Base-by-base conservation (phyloP, 257 asterid species). In the Anisodus tanguticus region DNA sequence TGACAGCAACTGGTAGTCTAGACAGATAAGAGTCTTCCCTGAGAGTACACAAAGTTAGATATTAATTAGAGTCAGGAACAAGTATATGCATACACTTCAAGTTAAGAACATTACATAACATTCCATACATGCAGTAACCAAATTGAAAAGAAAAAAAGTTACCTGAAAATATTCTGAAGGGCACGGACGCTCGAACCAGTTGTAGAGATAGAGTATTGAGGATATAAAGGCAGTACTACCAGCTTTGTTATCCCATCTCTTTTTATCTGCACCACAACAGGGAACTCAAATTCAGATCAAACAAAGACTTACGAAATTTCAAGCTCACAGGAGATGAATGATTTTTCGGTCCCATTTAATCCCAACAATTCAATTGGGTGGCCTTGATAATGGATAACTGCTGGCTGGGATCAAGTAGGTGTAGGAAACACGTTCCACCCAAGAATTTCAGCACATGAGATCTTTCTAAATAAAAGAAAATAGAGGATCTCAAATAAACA, bases 141-240 rank as follows among this genome's bases (percentile, higher is more conserved):
- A 77, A 43, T 57, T 45, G 43, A 69, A 19, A 57, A 76, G 4
- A 45, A 71, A 51, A 43, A 41, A 12, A 67, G 72, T 68, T 86
- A 94, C 98, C 91, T 90, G 85, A 92, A 96, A 91, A 94, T 93
- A 74, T 89, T 92, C 53, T 83, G 94, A 71, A 96, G 95, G 82
- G 95, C 97, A 82, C 98, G 98, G 83, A 96, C 62, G 88, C 99
- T 96, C 15, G 99, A 96, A 11, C 99, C 99, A 19, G 99, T 94
- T 13, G 99, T 96, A 43, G 99, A 96, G 84, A 96, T 93, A 70
- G 98, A 96, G 86, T 92, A 96, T 55, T 96, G 99, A 89, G 99
- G 98, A 87, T 96, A 96, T 31, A 94, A 95, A 17, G 99, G 99
- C 85, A 96, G 91, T 60, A 96, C 97, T 8, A 96, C 98, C 17